Evolutionary conservation across 169 alveolate species (phyloP).

Genomic region (Plasmodium fragile): DNA sequence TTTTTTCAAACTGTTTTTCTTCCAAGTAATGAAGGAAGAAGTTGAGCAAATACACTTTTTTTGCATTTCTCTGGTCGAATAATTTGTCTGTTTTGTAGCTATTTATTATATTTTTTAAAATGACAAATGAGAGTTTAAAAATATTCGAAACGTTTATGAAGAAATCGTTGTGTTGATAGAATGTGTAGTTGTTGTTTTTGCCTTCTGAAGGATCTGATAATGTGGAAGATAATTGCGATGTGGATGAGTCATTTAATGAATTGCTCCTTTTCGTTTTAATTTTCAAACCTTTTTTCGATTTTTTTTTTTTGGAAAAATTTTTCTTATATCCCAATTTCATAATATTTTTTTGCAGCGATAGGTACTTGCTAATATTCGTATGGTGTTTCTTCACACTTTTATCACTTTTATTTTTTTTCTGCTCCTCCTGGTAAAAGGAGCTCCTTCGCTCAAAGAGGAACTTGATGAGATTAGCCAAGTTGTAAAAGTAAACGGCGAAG

Average conservation of each 20-base stretch:
- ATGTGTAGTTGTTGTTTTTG: constrained; percentile 7
- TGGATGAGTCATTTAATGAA: constrained; percentile 29
- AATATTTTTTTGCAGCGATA: constrained; percentile 68
- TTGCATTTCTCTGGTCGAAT: background rate
- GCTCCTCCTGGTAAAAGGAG: constrained; percentile 30
- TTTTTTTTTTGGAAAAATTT: constrained; percentile 55
- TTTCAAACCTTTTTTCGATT: constrained; percentile 41
- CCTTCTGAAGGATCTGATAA: constrained; percentile 16
- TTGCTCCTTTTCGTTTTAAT: constrained; percentile 40
- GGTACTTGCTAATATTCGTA: constrained; percentile 50
- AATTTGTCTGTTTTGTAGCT: background rate
- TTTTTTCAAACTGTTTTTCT: constrained; percentile 62
- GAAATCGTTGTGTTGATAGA: constrained; percentile 31
- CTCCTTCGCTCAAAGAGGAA: constrained; percentile 57
- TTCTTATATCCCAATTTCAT: constrained; percentile 72
- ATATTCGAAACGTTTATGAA: constrained; percentile 54
- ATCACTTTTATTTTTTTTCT: constrained; percentile 10
- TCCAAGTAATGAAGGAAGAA: constrained; percentile 53
- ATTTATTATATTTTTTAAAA: constrained; percentile 62
- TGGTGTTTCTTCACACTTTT: constrained; percentile 26
- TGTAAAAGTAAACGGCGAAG: constrained; percentile 59
- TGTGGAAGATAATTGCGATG: constrained; percentile 38
- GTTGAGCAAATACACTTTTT: constrained; percentile 9
- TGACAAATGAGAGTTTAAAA: constrained; percentile 56
- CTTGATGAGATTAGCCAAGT: constrained; percentile 50